Evolutionary conservation across 257 asterid species (phyloP).

Genomic region (Solanum neorickii): DNA sequence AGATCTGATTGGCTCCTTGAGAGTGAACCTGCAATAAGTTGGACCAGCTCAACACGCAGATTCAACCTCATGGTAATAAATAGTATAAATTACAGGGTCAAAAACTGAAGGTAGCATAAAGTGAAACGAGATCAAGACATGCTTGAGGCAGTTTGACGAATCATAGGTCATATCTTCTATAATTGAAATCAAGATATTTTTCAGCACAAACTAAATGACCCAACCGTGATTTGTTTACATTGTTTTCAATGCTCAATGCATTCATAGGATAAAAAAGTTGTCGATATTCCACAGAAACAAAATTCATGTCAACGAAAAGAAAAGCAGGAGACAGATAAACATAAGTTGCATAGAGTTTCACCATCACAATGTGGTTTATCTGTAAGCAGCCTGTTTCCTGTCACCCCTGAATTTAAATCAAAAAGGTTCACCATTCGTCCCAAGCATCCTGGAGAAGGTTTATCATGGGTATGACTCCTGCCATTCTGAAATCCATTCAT

Average conservation of each 20-base stretch:
- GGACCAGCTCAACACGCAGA: not conserved
- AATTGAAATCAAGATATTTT: not conserved
- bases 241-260: not conserved
- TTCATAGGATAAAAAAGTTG: not conserved
- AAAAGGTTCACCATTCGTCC: conserved; percentile 90
- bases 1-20: conserved; percentile 72
- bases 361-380: conserved; percentile 81
- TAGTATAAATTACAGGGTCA: not conserved
- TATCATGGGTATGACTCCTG: conserved; percentile 27
- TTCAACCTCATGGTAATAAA: not conserved
- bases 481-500: conserved; percentile 59
- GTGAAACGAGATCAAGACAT: not conserved
- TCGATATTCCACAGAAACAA: not conserved
- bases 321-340: not conserved
- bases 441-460: conserved; percentile 68
- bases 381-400: conserved; percentile 59
- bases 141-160: not conserved
- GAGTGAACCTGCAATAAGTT: conserved; percentile 43
- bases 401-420: conserved; percentile 53
- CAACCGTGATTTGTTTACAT: not conserved
- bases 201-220: not conserved
- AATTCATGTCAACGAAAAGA: not conserved
- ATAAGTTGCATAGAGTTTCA: conserved; percentile 8
- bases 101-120: not conserved
- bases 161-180: not conserved